These are phyloP conservation scores for Gaertneriomyces sp. DNA, from an alignment of 192 early-diverging fungal genomes.

Conservation along the genomic window DNA sequence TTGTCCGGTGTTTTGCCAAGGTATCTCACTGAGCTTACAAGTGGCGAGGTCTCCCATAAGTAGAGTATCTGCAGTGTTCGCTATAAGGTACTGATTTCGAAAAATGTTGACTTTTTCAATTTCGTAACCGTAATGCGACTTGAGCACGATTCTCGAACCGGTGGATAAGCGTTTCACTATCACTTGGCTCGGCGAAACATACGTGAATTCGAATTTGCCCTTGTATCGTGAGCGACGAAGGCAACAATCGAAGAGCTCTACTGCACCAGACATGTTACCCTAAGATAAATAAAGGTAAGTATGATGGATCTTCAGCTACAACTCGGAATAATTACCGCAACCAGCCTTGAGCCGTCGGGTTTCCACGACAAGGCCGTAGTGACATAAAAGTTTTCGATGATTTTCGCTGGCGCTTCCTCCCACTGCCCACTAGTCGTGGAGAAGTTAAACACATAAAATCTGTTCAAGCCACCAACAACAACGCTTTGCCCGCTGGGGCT, in stretches of 20 bases:
- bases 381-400: slow-evolving; percentile 62
- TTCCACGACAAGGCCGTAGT: slow-evolving; percentile 58
- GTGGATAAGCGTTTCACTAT: slow-evolving; percentile 66
- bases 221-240: slow-evolving; percentile 61
- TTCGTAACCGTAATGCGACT: slow-evolving; percentile 63
- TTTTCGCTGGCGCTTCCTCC: slow-evolving; percentile 56
- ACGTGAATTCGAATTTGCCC: slow-evolving; percentile 69
- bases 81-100: slow-evolving; percentile 63
- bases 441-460: slow-evolving; percentile 58
- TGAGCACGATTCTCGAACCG: slow-evolving; percentile 62
- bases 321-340: slow-evolving; percentile 33
- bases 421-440: slow-evolving; percentile 39
- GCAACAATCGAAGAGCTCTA: slow-evolving; percentile 67
- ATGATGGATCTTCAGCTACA: not conserved
- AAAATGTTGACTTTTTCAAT: slow-evolving; percentile 69
- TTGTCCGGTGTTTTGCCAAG: slow-evolving; percentile 52
- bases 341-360: slow-evolving; percentile 58
- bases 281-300: not conserved
- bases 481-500: slow-evolving; percentile 58
- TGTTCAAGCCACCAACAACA: slow-evolving; percentile 56
- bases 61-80: slow-evolving; percentile 60
- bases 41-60: slow-evolving; percentile 60
- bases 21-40: slow-evolving; percentile 65
- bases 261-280: slow-evolving; percentile 54
- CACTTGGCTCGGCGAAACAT: slow-evolving; percentile 62